Conservation (phyloP, 208 protist species). For the Trichomonas tenax region DNA sequence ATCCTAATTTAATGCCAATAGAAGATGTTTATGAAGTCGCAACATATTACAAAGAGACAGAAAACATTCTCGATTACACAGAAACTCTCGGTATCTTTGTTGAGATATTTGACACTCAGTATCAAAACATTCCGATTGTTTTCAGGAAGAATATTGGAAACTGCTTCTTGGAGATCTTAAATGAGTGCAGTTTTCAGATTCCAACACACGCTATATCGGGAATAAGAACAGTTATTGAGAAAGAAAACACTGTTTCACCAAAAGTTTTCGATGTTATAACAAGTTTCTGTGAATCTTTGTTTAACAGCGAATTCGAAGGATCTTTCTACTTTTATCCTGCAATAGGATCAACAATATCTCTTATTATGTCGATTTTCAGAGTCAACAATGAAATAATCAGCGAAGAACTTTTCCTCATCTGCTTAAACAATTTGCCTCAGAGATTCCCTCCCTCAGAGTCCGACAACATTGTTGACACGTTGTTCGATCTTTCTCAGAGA, state of each 20-base stretch:
- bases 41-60: background rate
- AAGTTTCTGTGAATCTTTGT: background rate
- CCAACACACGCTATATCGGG: background rate
- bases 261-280: background rate
- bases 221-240: background rate
- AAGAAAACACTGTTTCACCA: background rate
- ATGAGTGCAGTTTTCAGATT: background rate
- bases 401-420: background rate
- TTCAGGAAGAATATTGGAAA: background rate
- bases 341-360: background rate
- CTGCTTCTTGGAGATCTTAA: background rate
- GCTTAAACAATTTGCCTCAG: background rate
- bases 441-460: background rate
- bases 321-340: background rate
- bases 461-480: background rate
- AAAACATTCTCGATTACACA: background rate
- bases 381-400: background rate
- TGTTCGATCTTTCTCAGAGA: background rate
- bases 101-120: background rate
- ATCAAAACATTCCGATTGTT: background rate
- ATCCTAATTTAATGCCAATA: background rate
- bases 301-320: background rate
- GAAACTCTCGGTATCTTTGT: background rate
- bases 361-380: background rate
- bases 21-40: background rate